Evolutionary conservation across 306 rosid genomes (phyloP).

Genomic region (Dryas octopetala): DNA sequence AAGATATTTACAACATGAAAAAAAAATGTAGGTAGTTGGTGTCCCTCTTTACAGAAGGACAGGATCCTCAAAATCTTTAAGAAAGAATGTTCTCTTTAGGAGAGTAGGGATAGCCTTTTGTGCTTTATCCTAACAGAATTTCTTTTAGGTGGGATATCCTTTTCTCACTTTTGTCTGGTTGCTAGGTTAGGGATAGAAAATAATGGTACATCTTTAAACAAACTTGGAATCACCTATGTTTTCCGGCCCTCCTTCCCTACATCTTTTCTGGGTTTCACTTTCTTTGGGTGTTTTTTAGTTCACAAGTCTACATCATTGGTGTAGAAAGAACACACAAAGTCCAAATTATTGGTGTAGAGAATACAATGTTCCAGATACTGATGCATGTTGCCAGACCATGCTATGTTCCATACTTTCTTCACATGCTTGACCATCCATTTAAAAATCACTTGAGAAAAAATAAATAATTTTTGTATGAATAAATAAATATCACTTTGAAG

Average conservation of each 20-base stretch:
- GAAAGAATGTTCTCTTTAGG: constrained; percentile 21
- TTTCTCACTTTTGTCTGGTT: constrained; percentile 23
- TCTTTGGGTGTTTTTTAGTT: background rate
- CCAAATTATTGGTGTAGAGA: background rate
- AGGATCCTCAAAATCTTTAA: background rate
- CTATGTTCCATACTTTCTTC: constrained; percentile 10
- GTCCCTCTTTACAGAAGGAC: background rate
- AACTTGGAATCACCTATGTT: constrained; percentile 1
- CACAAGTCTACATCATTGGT: background rate
- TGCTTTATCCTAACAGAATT: background rate
- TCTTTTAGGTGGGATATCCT: constrained; percentile 27
- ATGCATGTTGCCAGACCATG: background rate
- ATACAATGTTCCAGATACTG: background rate
- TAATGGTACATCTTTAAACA: background rate
- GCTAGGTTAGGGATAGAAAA: background rate
- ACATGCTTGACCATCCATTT: constrained; percentile 8
- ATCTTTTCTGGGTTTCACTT: background rate
- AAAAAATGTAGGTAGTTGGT: background rate
- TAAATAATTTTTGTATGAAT: background rate
- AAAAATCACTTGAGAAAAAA: background rate
- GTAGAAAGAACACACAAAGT: background rate
- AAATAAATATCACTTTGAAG: background rate
- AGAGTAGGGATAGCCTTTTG: constrained; percentile 9
- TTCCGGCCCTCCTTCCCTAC: background rate
- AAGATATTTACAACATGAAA: background rate